phyloP scores from a whole-genome alignment of 331 rosid species.

The Arachis monticola region DNA sequence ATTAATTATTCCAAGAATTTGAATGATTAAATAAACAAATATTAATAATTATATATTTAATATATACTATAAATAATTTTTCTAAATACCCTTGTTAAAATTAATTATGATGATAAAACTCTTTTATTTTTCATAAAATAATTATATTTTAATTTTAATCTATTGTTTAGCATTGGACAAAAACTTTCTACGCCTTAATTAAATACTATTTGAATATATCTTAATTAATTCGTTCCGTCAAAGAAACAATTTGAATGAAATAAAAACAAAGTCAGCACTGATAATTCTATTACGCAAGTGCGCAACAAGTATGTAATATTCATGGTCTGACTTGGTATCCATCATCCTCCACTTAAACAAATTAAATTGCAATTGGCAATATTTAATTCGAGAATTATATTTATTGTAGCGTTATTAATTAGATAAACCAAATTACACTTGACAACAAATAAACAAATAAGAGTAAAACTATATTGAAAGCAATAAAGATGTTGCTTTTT shows the following conservation, averaged over 20 bases:
- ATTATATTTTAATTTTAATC: too few relatives aligned
- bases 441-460: not conserved
- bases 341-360: conserved; percentile 7
- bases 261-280: not conserved
- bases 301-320: not conserved
- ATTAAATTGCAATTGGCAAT: conserved; percentile 3
- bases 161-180: too few relatives aligned
- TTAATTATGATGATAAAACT: too few relatives aligned
- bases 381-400: not conserved
- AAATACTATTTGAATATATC: not conserved
- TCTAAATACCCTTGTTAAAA: too few relatives aligned
- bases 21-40: too few relatives aligned
- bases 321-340: conserved; percentile 20
- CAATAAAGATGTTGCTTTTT: not conserved
- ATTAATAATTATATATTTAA: too few relatives aligned
- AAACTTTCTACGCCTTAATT: too few relatives aligned
- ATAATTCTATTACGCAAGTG: conserved; percentile 31
- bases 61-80: too few relatives aligned
- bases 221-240: not conserved
- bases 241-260: not conserved
- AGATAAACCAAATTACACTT: not conserved
- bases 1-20: too few relatives aligned
- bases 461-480: not conserved
- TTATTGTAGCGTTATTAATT: not conserved
- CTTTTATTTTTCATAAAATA: too few relatives aligned